These are phyloP conservation scores for Neurospora intermedia DNA, from an alignment of 495 filamentous ascomycete species.

Conservation along the genomic window DNA sequence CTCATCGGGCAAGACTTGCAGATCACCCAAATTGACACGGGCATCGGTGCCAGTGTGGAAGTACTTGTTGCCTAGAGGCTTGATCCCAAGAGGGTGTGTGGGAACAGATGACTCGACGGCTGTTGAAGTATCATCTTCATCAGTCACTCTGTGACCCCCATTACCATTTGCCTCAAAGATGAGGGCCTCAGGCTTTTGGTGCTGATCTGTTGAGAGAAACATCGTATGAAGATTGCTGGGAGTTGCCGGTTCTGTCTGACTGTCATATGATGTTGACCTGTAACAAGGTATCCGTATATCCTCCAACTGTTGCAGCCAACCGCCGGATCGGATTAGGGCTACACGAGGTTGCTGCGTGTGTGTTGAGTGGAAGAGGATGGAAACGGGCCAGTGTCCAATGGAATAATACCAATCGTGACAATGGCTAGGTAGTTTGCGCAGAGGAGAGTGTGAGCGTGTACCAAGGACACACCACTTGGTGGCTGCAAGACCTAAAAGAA, in stretches of 20 bases:
- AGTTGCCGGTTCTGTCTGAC: background rate
- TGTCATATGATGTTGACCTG: background rate
- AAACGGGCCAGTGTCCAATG: background rate
- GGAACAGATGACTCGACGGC: slow-evolving; percentile 41
- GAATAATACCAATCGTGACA: background rate
- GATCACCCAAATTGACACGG: slow-evolving; percentile 49
- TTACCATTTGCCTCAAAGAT: slow-evolving; percentile 5
- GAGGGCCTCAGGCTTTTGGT: background rate
- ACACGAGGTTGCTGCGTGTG: background rate
- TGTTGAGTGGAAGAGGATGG: background rate
- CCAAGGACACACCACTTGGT: background rate
- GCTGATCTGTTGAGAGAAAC: slow-evolving; percentile 15
- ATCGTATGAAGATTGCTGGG: slow-evolving; percentile 3
- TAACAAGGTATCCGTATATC: background rate
- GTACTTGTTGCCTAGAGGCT: slow-evolving; percentile 81
- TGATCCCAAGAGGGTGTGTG: slow-evolving; percentile 74
- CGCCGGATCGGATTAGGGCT: background rate
- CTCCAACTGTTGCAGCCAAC: background rate
- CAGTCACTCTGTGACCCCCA: slow-evolving; percentile 11
- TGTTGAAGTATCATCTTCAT: slow-evolving; percentile 2
- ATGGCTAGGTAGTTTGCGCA: background rate
- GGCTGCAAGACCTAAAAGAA: background rate
- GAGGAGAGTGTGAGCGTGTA: background rate
- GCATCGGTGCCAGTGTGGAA: slow-evolving; percentile 51
- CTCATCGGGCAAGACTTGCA: slow-evolving; percentile 68